phyloP scores from a whole-genome alignment of 2,329 filamentous ascomycete species.

The Cadophora luteo-olivacea region DNA sequence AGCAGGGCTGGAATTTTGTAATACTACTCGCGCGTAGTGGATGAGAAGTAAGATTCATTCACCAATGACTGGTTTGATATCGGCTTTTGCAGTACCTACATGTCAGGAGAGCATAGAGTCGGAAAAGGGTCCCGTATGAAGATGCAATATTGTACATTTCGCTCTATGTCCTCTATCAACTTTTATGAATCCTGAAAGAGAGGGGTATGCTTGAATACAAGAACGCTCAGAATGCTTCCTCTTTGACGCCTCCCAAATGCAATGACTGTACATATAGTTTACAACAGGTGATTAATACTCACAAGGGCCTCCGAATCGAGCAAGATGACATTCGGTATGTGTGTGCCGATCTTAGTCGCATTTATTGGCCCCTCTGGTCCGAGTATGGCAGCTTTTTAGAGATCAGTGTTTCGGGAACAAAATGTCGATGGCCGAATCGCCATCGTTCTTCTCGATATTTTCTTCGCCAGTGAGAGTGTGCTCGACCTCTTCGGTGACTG shows the following conservation, averaged over 20 bases:
- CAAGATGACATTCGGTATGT: neutral
- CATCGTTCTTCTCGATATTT: neutral
- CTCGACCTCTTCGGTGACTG: neutral
- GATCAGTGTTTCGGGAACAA: neutral
- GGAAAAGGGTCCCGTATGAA: neutral
- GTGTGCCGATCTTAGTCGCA: neutral
- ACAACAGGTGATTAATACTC: neutral
- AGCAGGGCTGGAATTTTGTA: conserved; percentile 4
- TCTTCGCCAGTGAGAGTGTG: neutral
- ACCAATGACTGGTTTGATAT: neutral
- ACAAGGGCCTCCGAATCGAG: neutral
- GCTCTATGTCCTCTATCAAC: neutral
- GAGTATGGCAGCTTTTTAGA: neutral
- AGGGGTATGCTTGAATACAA: neutral
- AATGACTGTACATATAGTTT: conserved; percentile 1
- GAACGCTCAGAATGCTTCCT: neutral
- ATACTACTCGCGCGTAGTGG: neutral
- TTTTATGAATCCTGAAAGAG: neutral
- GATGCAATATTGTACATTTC: conserved; percentile 4
- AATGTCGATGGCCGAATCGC: neutral
- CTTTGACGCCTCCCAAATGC: neutral
- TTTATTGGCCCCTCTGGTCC: neutral
- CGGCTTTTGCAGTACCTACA: neutral
- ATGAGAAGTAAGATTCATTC: neutral
- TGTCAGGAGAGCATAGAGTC: no score